Conservation (phyloP, 768 basidiomycete species). For the Galerina sulciceps region DNA sequence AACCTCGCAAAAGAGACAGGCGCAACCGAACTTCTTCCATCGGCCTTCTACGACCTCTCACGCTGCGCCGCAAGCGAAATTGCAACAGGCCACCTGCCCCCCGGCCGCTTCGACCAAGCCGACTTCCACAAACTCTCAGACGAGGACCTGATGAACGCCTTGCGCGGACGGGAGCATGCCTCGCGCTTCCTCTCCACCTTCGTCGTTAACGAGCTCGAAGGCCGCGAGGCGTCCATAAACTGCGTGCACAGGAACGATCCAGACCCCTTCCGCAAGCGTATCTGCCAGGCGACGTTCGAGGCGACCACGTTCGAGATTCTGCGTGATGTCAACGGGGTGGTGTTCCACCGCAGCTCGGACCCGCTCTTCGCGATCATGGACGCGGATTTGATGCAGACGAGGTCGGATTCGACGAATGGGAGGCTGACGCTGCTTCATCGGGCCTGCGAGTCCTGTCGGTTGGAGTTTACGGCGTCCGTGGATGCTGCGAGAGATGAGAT, state of each 20-base stretch:
- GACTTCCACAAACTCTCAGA: constrained; percentile 47
- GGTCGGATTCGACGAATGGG: constrained; percentile 46
- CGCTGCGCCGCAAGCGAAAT: constrained; percentile 68
- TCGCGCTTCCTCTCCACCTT: constrained; percentile 80
- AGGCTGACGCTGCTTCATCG: constrained; percentile 49
- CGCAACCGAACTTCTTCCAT: constrained; percentile 63
- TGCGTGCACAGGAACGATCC: constrained; percentile 57
- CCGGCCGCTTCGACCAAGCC: constrained; percentile 25
- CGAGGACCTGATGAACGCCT: constrained; percentile 59
- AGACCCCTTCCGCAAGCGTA: constrained; percentile 47
- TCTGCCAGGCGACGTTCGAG: constrained; percentile 76
- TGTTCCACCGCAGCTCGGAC: constrained; percentile 68
- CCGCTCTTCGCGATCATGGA: constrained; percentile 74
- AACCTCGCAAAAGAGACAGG: constrained; percentile 64
- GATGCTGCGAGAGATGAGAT: constrained; percentile 63
- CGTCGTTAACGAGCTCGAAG: constrained; percentile 75
- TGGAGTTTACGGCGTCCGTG: constrained; percentile 65
- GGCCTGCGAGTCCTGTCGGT: constrained; percentile 67
- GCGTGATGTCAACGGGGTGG: constrained; percentile 71
- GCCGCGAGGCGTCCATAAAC: constrained; percentile 50
- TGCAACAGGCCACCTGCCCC: constrained; percentile 49
- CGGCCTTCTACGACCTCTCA: constrained; percentile 83
- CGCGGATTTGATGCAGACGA: constrained; percentile 67
- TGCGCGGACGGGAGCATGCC: constrained; percentile 73
- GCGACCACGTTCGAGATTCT: constrained; percentile 76